Evolutionary conservation across 345 rosid species (phyloP).

Genomic region (Kandelia obovata): DNA sequence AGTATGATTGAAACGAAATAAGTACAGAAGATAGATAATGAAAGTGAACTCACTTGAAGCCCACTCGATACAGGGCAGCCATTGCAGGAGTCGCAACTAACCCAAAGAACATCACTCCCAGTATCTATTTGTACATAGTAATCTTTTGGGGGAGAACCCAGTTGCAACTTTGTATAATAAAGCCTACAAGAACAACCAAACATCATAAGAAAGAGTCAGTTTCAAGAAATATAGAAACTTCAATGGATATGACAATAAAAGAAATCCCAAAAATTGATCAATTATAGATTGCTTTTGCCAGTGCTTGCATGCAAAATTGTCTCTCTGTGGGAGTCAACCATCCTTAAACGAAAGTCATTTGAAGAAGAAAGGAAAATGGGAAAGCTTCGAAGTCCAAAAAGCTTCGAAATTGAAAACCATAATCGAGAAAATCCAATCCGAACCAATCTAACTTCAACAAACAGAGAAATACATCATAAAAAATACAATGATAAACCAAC

Average conservation of each 20-base stretch:
- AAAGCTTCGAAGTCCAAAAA: conserved; percentile 3
- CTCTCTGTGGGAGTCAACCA: neutral
- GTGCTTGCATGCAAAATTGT: too few relatives aligned
- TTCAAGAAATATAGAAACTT: conserved; percentile 3
- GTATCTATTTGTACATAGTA: conserved; percentile 92
- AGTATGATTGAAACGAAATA: neutral
- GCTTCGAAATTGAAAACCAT: conserved; percentile 2
- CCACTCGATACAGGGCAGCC: conserved; percentile 86
- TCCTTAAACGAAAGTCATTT: neutral
- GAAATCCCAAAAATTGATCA: too few relatives aligned
- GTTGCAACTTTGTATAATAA: conserved; percentile 68
- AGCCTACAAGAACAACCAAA: conserved; percentile 45
- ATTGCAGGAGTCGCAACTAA: conserved; percentile 73
- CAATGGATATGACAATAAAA: too few relatives aligned
- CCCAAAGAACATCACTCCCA: conserved; percentile 97
- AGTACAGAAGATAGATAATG: conserved; percentile 2
- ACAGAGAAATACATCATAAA: neutral
- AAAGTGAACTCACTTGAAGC: conserved; percentile 52
- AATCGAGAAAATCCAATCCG: neutral
- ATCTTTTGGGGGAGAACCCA: conserved; percentile 87
- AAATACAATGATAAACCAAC: neutral
- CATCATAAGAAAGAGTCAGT: conserved; percentile 4
- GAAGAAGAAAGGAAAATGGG: neutral
- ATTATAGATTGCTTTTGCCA: too few relatives aligned
- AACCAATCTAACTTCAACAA: neutral